Conservation (phyloP, 345 rosid genomes). For the Arabidopsis thaliana region TAIR10.1 NC_003075.7:277501-278000, state of each 20-base stretch:
- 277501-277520: constrained; percentile 11
- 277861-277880: constrained; percentile 32
- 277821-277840: constrained; percentile 34
- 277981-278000: constrained; percentile 32
- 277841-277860: constrained; percentile 36
- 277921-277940: constrained; percentile 10
- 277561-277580: not conserved
- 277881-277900: constrained; percentile 21
- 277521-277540: constrained; percentile 19
- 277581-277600: not conserved
- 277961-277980: constrained; percentile 16
- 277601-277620: constrained; percentile 7
- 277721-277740: not conserved
- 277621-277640: constrained; percentile 10
- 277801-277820: not conserved
- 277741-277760: not conserved
- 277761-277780: not conserved
- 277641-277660: not conserved
- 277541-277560: constrained; percentile 12
- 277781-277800: not conserved
- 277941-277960: constrained; percentile 28
- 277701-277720: not conserved
- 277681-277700: no score
- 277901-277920: constrained; percentile 21
- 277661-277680: not conserved